Base-by-base conservation (phyloP, 1,284 basidiomycete genomes). In the Cystobasidium slooffiae region DNA sequence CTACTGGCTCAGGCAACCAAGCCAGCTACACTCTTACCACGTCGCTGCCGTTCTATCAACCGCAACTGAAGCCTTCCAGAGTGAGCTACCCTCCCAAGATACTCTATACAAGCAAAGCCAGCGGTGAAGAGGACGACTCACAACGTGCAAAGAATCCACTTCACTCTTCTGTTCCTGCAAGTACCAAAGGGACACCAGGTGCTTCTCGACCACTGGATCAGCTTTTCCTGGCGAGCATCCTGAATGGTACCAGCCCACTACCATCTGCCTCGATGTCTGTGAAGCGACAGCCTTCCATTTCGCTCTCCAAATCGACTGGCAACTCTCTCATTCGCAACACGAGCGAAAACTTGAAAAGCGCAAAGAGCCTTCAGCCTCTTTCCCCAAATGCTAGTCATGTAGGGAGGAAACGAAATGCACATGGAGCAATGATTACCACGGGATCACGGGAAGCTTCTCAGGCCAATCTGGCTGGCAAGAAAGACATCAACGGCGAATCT, bases 341-440 rank as follows among this genome's bases (percentile, higher is more conserved):
- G 7, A n/a, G 46, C 22, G 51, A 59, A 49, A 37, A 24, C 18
- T 37, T 66, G 9, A 66, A 24, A 63, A 8, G 18, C 51, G 41
- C 62, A 49, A 55, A 58, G 31, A 24, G 31, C 43, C 63, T 65
- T 20, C 43, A 67, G 51, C 37, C 76, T 37, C 16, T 68, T 41
- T 62, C 68, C 68, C 4, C 52, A 49, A 16, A 46, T n/a, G 1
- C 49, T 41, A n/a, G 24, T 22, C 31, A 55, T 5, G 49, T 61
- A 46, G 76, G 76, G 5, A 58, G 78, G 5, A 80, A 80, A 55
- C 72, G 79, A 6, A 80, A 78, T 67, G 78, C 78, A 5, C 79
- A 79, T 56, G 79, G 79, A 20, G 77, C 78, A 0, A 75, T 80
- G 22, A 73, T 80, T 47, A 66, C 47, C 20, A 37, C 24, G 9